Evolutionary conservation across 2,329 filamentous ascomycete genomes (phyloP).

Genomic region (Neodidymelliopsis sp.): DNA sequence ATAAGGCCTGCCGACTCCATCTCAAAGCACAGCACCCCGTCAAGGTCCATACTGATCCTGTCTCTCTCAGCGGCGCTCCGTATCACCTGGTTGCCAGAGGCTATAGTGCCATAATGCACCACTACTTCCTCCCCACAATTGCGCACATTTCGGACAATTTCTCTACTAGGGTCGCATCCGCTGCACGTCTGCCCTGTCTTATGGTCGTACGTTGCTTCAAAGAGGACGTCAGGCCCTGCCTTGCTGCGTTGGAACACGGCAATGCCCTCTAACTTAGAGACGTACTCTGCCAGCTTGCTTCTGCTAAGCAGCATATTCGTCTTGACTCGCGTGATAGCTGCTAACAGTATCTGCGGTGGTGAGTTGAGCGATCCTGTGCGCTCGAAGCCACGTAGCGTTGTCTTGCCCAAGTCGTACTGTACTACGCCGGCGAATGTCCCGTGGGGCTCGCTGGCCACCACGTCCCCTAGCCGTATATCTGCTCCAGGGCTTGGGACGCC

Average conservation of each 20-base stretch:
- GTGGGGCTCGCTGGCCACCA: slow-evolving; percentile 32
- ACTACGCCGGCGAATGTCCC: slow-evolving; percentile 18
- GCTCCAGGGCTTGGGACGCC: slow-evolving; percentile 27
- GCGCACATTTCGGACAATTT: neutral
- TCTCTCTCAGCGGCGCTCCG: slow-evolving; percentile 14
- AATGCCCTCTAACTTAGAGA: neutral
- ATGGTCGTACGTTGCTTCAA: slow-evolving; percentile 2
- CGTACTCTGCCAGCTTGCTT: neutral
- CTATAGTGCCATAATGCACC: slow-evolving; percentile 19
- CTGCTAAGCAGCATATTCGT: slow-evolving; percentile 1
- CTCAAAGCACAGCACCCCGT: slow-evolving; percentile 9
- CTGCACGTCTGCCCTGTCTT: neutral
- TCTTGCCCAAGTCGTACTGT: slow-evolving; percentile 30
- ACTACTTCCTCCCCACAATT: slow-evolving; percentile 1
- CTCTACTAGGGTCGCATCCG: slow-evolving; percentile 5
- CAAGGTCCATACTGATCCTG: slow-evolving; percentile 17
- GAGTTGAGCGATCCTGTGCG: slow-evolving; percentile 17
- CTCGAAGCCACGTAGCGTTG: slow-evolving; percentile 12
- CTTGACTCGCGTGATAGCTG: slow-evolving; percentile 12
- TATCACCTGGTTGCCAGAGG: slow-evolving; percentile 15
- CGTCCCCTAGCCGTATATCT: slow-evolving; percentile 36
- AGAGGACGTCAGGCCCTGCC: slow-evolving; percentile 5
- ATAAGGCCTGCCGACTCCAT: slow-evolving; percentile 11
- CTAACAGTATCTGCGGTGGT: slow-evolving; percentile 17
- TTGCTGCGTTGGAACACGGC: neutral